A percentile compares a stretch with the other conserved stretches of the same genome.
These are phyloP conservation scores for Suillus placidus DNA, from an alignment of 768 basidiomycete species.

Conservation along the genomic window DNA sequence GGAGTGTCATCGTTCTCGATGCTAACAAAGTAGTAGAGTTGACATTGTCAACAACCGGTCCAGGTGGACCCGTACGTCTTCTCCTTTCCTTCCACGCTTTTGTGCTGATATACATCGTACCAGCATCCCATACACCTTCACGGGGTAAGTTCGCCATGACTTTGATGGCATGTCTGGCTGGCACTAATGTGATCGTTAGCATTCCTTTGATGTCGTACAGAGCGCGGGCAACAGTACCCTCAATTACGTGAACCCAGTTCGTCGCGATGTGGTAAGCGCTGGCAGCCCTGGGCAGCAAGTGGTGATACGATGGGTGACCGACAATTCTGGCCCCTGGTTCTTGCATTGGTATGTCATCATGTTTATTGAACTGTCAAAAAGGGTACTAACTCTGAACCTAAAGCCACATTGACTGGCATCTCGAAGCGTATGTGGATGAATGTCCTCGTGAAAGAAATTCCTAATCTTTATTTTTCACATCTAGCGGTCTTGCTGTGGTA, in stretches of 20 bases:
- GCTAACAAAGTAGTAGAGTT: constrained; percentile 42
- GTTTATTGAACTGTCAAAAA: too few relatives aligned
- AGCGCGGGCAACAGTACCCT: constrained; percentile 12
- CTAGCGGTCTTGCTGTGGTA: constrained; percentile 34
- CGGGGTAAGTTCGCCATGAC: constrained; percentile 23
- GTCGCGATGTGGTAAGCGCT: constrained; percentile 41
- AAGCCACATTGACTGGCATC: background rate
- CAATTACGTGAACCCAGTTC: constrained; percentile 22
- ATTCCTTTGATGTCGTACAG: constrained; percentile 18
- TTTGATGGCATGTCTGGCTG: background rate
- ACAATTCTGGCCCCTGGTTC: too few relatives aligned
- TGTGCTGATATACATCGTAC: background rate
- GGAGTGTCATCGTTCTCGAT: constrained; percentile 42
- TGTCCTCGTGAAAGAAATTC: background rate
- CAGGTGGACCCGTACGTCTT: background rate
- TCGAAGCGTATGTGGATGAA: too few relatives aligned
- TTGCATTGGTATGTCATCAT: too few relatives aligned
- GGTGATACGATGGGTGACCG: constrained; percentile 14
- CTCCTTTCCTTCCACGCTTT: background rate
- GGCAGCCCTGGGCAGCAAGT: constrained; percentile 39
- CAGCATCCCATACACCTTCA: constrained; percentile 35
- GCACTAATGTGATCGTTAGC: constrained; percentile 2
- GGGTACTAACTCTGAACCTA: too few relatives aligned
- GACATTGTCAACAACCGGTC: background rate
- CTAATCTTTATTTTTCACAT: background rate